Conservation (phyloP, 331 rosid species). For the Cydonia oblonga region DNA sequence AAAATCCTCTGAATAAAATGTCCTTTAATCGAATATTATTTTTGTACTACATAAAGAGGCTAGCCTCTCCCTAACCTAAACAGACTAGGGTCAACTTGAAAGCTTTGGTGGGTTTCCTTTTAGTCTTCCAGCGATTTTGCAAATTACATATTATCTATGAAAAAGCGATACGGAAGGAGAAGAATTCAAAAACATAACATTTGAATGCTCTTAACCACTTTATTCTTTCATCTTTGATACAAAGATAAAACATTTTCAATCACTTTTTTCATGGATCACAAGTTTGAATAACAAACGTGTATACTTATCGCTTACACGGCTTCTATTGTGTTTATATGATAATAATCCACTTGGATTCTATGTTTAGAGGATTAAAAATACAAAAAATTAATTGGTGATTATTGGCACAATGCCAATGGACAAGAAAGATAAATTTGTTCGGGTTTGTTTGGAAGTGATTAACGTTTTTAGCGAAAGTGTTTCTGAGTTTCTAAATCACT, state of each 20-base stretch:
- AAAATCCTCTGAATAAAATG: not conserved
- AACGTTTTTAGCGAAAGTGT: too few relatives aligned
- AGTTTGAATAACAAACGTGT: not conserved
- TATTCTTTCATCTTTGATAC: too few relatives aligned
- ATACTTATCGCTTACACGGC: too few relatives aligned
- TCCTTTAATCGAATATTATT: not conserved
- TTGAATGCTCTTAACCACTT: too few relatives aligned
- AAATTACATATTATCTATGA: too few relatives aligned
- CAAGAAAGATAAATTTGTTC: not conserved
- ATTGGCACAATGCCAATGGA: conserved; percentile 22
- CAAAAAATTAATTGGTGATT: not conserved
- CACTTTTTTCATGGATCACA: not conserved
- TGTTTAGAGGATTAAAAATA: not conserved
- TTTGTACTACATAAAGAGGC: too few relatives aligned
- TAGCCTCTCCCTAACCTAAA: not conserved
- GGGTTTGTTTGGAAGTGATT: too few relatives aligned
- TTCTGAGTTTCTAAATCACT: too few relatives aligned
- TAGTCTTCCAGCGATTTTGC: not conserved
- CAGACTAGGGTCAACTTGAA: not conserved
- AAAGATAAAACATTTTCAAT: too few relatives aligned
- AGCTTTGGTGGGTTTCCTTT: not conserved
- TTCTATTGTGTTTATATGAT: too few relatives aligned
- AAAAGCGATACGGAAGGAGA: too few relatives aligned
- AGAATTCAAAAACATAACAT: too few relatives aligned
- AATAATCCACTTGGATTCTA: not conserved